phyloP scores from a whole-genome alignment of 208 protist species.

The Trichomonas gallinae region DNA sequence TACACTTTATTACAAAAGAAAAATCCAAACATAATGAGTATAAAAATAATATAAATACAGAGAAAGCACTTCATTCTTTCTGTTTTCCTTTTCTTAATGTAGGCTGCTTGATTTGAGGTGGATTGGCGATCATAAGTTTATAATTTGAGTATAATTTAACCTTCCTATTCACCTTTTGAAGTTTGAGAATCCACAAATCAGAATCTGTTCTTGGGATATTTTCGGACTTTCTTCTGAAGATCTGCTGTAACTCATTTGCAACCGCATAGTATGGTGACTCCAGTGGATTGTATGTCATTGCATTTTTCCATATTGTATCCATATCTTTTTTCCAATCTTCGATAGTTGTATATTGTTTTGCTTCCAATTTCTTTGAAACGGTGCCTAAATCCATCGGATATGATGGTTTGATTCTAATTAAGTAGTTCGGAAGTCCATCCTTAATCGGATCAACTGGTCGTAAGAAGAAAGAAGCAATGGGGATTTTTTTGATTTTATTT shows the following conservation, averaged over 20 bases:
- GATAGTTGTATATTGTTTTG: not conserved
- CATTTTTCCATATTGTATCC: slow-evolving; percentile 10
- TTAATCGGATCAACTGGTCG: not conserved
- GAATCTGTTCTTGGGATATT: not conserved
- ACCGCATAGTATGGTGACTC: not conserved
- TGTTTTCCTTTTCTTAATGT: not conserved
- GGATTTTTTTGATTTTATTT: not conserved
- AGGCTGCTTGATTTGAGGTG: not conserved
- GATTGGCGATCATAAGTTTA: not conserved
- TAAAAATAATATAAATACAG: too few species aligned
- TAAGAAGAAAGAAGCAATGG: not conserved
- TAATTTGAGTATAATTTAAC: not conserved
- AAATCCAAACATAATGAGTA: too few species aligned
- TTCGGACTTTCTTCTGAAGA: not conserved
- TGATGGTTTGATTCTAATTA: not conserved
- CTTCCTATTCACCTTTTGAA: not conserved
- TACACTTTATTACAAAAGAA: too few species aligned
- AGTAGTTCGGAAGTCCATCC: too few species aligned
- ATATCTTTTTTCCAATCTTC: slow-evolving; percentile 3
- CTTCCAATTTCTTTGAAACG: not conserved
- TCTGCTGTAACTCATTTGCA: not conserved
- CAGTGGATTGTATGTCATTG: not conserved
- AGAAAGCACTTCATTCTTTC: not conserved
- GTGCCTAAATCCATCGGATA: not conserved
- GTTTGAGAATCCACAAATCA: not conserved